Percentiles rank a stretch among this genome's conserved stretches.
These are phyloP conservation scores for Juglanconis juglandina DNA, from an alignment of 2,329 filamentous ascomycete genomes.

Conservation along the genomic window DNA sequence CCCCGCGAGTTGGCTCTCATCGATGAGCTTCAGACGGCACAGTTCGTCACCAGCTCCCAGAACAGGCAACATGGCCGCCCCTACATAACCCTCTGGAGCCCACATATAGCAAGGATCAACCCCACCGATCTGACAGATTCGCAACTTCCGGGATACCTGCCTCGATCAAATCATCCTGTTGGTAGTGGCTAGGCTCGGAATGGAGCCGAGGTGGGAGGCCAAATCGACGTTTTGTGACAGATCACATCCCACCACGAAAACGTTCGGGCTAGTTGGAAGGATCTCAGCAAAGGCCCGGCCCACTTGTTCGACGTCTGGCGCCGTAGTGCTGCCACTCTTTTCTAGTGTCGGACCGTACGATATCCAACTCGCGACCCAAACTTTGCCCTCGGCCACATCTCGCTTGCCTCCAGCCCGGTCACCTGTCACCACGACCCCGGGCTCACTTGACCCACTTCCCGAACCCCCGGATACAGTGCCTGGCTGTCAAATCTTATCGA, in stretches of 20 bases:
- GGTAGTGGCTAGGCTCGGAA: constrained; percentile 11
- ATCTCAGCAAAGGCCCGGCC: background rate
- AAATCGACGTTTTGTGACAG: constrained; percentile 8
- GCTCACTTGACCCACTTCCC: background rate
- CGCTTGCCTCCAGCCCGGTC: background rate
- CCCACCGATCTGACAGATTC: constrained; percentile 12
- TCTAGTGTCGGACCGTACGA: constrained; percentile 11
- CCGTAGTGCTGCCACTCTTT: background rate
- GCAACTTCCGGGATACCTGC: background rate
- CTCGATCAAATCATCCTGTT: constrained; percentile 9
- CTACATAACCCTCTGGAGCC: background rate
- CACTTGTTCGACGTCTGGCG: constrained; percentile 5
- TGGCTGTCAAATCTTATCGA: constrained; percentile 16
- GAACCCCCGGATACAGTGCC: background rate
- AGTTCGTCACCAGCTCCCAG: constrained; percentile 1
- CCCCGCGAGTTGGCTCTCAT: background rate
- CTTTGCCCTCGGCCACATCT: background rate
- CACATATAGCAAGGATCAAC: constrained; percentile 12
- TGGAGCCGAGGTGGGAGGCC: constrained; percentile 11
- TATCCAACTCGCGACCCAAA: constrained; percentile 1
- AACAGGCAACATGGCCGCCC: constrained; percentile 5
- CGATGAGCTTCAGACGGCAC: background rate
- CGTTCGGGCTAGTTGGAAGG: background rate
- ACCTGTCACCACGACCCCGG: background rate
- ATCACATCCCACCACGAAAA: constrained; percentile 17